These are phyloP conservation scores for Micractinium sp. DNA, from an alignment of 139 green algal species.

Conservation along the genomic window DNA sequence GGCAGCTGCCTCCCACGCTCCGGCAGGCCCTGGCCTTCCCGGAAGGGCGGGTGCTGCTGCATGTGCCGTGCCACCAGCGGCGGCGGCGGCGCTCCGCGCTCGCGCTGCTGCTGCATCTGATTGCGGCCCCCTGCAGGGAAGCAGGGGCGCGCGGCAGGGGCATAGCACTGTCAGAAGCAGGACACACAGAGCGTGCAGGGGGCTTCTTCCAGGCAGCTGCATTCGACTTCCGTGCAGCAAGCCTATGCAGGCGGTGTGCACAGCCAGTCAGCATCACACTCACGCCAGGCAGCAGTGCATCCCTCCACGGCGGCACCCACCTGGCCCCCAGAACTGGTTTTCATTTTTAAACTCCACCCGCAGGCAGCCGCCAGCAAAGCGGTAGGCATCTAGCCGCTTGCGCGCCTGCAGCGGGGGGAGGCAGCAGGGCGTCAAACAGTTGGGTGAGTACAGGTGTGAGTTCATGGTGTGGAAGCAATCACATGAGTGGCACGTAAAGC, in stretches of 20 bases:
- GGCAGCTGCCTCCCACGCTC: not conserved
- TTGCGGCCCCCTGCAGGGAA: not conserved
- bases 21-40: not conserved
- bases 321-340: constrained; percentile 34
- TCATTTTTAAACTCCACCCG: constrained; percentile 46
- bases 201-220: too few species aligned
- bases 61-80: not conserved
- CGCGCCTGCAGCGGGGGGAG: constrained; percentile 6
- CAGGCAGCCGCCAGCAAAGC: constrained; percentile 9
- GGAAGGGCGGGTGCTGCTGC: constrained; percentile 31
- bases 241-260: not conserved
- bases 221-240: not conserved
- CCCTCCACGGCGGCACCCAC: not conserved
- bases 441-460: not conserved
- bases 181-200: not conserved
- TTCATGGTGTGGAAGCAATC: too few species aligned
- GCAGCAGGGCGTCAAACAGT: not conserved
- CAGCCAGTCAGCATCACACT: not conserved
- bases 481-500: too few species aligned
- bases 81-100: not conserved
- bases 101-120: not conserved
- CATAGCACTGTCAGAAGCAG: not conserved
- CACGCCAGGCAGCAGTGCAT: not conserved
- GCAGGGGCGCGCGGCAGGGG: not conserved
- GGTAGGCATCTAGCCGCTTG: constrained; percentile 27